These are phyloP conservation scores for Talinum fruticosum DNA, from an alignment of 148 eudicot species.

Conservation along the genomic window DNA sequence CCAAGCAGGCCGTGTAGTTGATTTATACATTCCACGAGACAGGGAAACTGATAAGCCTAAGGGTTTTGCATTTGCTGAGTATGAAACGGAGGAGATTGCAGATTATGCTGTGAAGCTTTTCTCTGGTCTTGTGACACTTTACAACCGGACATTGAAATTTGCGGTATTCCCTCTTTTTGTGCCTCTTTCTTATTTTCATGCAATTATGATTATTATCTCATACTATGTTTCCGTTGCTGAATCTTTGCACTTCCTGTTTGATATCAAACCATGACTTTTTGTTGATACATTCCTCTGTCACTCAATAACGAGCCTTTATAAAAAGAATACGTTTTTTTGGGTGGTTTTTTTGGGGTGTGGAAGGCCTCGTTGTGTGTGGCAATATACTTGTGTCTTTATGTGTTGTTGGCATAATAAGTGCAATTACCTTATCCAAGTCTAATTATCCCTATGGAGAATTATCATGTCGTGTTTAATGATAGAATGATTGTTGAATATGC, in stretches of 20 bases:
- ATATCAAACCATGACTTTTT: too few species aligned
- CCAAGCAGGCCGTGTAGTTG: slow-evolving; percentile 88
- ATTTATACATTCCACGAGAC: slow-evolving; percentile 81
- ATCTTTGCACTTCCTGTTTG: too few species aligned
- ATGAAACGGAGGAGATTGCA: slow-evolving; percentile 84
- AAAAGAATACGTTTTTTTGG: too few species aligned
- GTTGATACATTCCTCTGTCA: too few species aligned
- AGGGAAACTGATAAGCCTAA: slow-evolving; percentile 84
- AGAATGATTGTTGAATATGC: background rate
- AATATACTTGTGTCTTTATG: background rate
- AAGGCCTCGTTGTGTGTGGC: background rate
- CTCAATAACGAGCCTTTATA: too few species aligned
- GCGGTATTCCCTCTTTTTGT: slow-evolving; percentile 43
- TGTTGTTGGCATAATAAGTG: background rate
- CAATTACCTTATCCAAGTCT: background rate
- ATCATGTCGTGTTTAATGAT: background rate
- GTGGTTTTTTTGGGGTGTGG: too few species aligned
- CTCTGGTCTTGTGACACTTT: slow-evolving; percentile 84
- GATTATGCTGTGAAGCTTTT: slow-evolving; percentile 88
- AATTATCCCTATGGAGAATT: background rate
- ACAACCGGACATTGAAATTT: slow-evolving; percentile 76
- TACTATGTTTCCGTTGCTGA: too few species aligned
- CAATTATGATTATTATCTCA: too few species aligned
- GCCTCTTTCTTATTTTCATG: background rate
- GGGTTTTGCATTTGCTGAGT: slow-evolving; percentile 92